Evolutionary conservation across 441 rosid species (phyloP).

Genomic region (Adansonia gregorii): DNA sequence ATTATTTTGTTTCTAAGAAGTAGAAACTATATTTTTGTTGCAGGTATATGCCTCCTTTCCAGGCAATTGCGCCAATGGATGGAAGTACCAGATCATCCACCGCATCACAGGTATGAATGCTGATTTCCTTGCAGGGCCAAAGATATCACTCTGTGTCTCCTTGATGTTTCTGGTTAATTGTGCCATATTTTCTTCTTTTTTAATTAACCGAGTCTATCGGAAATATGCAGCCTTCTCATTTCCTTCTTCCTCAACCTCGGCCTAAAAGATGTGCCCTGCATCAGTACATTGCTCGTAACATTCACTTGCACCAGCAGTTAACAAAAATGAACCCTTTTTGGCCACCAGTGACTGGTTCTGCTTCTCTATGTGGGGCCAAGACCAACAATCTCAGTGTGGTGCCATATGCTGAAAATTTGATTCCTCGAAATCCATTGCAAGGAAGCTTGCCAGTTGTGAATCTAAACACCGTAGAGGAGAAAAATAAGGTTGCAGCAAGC

Average conservation of each 20-base stretch:
- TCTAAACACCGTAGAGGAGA: constrained; percentile 40
- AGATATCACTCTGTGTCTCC: background rate
- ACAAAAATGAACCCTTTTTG: constrained; percentile 40
- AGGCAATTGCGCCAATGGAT: constrained; percentile 34
- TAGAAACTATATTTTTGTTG: constrained; percentile 13
- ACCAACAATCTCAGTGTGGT: constrained; percentile 26
- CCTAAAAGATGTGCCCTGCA: constrained; percentile 57
- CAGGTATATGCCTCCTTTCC: constrained; percentile 38
- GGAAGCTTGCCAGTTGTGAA: constrained; percentile 37
- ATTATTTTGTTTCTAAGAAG: background rate
- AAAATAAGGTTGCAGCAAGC: constrained; percentile 26
- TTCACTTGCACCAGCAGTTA: constrained; percentile 51
- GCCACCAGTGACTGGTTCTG: constrained; percentile 37
- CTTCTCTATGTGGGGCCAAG: constrained; percentile 12
- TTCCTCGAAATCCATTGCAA: constrained; percentile 38
- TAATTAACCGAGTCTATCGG: constrained; percentile 20
- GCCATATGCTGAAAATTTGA: constrained; percentile 25
- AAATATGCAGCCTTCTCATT: constrained; percentile 36
- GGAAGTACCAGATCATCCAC: constrained; percentile 34
- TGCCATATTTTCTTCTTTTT: constrained; percentile 1
- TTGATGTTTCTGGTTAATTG: background rate
- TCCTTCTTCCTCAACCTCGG: constrained; percentile 45
- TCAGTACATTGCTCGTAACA: constrained; percentile 51
- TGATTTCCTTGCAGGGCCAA: constrained; percentile 11
- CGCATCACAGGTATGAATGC: constrained; percentile 35